Evolutionary conservation across 305 asterid species (phyloP), one percentile per base, ranked within the genome.

Genomic region (Fraxinus floribunda): DNA sequence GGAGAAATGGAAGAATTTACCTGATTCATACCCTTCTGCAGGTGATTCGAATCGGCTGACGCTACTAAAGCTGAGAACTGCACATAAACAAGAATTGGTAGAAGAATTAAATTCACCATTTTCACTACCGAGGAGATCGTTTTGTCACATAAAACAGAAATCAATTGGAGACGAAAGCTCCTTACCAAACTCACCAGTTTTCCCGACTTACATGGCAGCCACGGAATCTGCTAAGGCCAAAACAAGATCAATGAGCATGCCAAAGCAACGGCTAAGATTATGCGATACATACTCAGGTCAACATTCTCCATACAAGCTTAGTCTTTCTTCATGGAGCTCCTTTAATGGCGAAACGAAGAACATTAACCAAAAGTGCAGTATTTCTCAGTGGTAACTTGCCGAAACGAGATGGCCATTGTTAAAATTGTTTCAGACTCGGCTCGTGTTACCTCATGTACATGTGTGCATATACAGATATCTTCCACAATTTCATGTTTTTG

Each of bases 211-310:
- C 86, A 93, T 95, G 98, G 93, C 95, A 36, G 82, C 94, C 70
- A 93, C 98, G 34, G 90, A 92, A 89, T 95, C 98, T 62, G 95
- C 98, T 3, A 93, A 87, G 89, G 98, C 98, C 70, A 93, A 90
- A 90, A 72, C 89, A 11, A 92, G 97, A 70, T 95, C 98, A 15
- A 82, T 88, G 68, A 95, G 98, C 93, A 91, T 93, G 44, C 98
- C 98, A 1, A 95, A 85, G 86, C 98, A 93, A 84, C 89, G 95
- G 44, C 86, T 91, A 72, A 74, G 85, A 78, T 79, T 90, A 62
- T 89, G 80, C 9, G 98, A 93, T 64, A 85, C 94, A 5, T 90
- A 86, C 24, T 88, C 92, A 7, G 95, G 88, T 46, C 94, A 89
- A 30, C 88, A 86, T 83, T 93, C 97, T 64, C 97, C 95, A 0